A percentile compares a stretch with the other conserved stretches of the same genome.
phyloP scores from a whole-genome alignment of 768 basidiomycete genomes.

The Sporobolomyces pararoseus region DNA sequence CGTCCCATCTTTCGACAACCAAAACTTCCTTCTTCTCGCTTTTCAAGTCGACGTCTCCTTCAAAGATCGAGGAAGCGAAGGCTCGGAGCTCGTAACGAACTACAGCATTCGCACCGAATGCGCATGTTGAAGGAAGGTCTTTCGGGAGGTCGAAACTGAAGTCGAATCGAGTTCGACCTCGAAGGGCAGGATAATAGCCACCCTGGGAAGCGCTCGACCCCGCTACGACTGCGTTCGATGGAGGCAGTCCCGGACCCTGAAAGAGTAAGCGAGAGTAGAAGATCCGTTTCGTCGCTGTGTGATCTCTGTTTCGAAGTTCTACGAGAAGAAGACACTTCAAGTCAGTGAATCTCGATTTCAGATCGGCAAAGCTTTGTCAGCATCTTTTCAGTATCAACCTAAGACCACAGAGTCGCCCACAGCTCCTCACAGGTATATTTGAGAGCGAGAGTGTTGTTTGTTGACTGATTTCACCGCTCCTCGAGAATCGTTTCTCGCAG shows the following conservation, averaged over 20 bases:
- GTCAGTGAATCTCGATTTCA: too few relatives aligned
- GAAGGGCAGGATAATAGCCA: slow-evolving; percentile 38
- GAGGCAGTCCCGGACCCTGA: slow-evolving; percentile 41
- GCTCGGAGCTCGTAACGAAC: slow-evolving; percentile 40
- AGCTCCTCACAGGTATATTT: too few relatives aligned
- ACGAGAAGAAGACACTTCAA: not conserved
- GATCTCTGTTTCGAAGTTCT: slow-evolving; percentile 43
- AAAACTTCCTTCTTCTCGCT: slow-evolving; percentile 28
- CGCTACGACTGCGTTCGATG: slow-evolving; percentile 40
- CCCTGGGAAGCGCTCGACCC: slow-evolving; percentile 15
- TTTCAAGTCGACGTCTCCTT: slow-evolving; percentile 33
- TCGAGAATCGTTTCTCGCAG: not conserved
- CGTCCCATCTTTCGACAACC: slow-evolving; percentile 44
- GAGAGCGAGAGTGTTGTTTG: not conserved
- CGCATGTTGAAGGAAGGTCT: slow-evolving; percentile 35
- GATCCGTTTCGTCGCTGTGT: slow-evolving; percentile 43
- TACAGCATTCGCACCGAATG: slow-evolving; percentile 40
- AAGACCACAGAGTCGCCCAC: too few relatives aligned
- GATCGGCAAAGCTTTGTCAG: too few relatives aligned
- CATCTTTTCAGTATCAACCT: too few relatives aligned
- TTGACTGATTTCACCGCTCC: slow-evolving; percentile 9
- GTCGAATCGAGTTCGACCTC: slow-evolving; percentile 43
- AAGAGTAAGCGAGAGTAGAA: slow-evolving; percentile 38
- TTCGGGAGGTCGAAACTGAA: slow-evolving; percentile 40
- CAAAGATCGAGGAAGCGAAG: slow-evolving; percentile 28